Conservation (phyloP, 148 eudicot species). For the Camellia sinensis region DNA sequence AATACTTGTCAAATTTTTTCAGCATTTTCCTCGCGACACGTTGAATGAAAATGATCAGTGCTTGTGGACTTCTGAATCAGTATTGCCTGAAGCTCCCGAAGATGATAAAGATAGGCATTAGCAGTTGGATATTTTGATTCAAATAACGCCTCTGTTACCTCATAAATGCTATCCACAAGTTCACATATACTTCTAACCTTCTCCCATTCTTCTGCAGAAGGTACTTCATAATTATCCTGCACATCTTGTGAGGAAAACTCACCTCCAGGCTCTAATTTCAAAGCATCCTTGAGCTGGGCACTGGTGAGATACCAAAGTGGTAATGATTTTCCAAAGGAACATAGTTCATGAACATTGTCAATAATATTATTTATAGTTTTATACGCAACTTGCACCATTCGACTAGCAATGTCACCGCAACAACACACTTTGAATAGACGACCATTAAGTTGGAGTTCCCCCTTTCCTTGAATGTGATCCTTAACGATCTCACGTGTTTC, state of each 20-base stretch:
- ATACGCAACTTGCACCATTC: not conserved
- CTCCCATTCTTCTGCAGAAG: conserved; percentile 31
- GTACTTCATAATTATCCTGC: conserved; percentile 13
- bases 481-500: not conserved
- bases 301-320: conserved; percentile 28
- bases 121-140: conserved; percentile 22
- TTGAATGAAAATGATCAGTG: conserved; percentile 17
- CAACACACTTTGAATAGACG: not conserved
- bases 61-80: conserved; percentile 19
- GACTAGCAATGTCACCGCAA: conserved; percentile 7
- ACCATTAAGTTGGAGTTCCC: conserved; percentile 1
- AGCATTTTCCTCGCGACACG: conserved; percentile 16
- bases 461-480: not conserved
- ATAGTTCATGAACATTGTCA: not conserved
- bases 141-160: conserved; percentile 15
- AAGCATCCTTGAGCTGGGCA: conserved; percentile 13
- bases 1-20: conserved; percentile 16
- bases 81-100: conserved; percentile 25
- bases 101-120: conserved; percentile 25
- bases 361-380: not conserved
- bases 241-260: conserved; percentile 12
- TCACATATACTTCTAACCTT: conserved; percentile 22
- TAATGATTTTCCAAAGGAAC: not conserved
- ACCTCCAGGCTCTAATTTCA: conserved; percentile 25
- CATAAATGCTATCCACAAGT: conserved; percentile 19